Conservation (phyloP, 2,329 filamentous ascomycete species). For the Daldinia sp. region DNA sequence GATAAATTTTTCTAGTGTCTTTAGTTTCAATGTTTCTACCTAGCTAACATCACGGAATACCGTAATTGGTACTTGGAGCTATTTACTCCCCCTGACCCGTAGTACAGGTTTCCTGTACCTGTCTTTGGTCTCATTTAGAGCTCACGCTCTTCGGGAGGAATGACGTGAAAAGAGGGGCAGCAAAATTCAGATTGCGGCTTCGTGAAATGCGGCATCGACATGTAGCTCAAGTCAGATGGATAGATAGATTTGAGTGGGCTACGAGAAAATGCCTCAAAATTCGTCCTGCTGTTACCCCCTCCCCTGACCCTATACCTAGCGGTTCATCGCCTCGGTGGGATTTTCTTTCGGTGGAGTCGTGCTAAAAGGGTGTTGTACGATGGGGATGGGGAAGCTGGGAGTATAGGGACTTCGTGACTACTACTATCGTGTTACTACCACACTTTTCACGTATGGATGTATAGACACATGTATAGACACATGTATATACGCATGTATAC, state of each 20-base stretch:
- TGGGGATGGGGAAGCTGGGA: not conserved
- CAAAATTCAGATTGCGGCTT: not conserved
- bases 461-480: not conserved
- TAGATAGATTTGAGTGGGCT: not conserved
- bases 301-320: not conserved
- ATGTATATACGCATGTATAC: not conserved
- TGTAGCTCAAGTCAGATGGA: not conserved
- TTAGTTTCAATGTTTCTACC: too few relatives aligned
- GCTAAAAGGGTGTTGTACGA: not conserved
- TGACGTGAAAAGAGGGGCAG: slow-evolving; percentile 32
- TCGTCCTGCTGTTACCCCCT: not conserved
- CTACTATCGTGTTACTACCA: too few relatives aligned
- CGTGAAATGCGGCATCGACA: not conserved
- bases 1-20: not conserved
- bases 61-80: too few relatives aligned
- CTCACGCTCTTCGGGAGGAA: slow-evolving; percentile 11
- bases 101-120: not conserved
- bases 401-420: too few relatives aligned
- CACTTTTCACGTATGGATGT: not conserved
- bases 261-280: not conserved
- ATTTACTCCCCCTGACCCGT: too few relatives aligned
- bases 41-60: too few relatives aligned
- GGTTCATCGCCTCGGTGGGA: not conserved
- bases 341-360: not conserved
- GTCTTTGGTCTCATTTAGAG: slow-evolving; percentile 6